These are phyloP conservation scores for Pestalotiopsis sp. DNA, from an alignment of 2,329 filamentous ascomycete genomes.

Conservation along the genomic window DNA sequence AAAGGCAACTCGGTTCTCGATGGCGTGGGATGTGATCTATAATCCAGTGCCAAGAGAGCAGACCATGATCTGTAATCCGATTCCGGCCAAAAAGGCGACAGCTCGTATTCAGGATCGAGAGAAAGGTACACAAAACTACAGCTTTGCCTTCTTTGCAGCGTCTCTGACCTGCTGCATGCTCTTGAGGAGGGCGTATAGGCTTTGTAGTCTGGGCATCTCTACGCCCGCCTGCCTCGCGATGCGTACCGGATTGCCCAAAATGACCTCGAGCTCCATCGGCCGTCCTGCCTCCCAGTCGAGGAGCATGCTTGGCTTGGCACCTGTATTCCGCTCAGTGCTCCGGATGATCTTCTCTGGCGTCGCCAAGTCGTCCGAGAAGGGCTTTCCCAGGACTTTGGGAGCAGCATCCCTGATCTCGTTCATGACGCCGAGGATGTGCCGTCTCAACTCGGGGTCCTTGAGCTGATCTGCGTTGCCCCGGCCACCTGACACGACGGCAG, in stretches of 20 bases:
- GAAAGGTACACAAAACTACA: slow-evolving; percentile 17
- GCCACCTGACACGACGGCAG: slow-evolving; percentile 66
- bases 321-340: slow-evolving; percentile 64
- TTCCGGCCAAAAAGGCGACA: not conserved
- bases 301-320: slow-evolving; percentile 67
- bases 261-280: slow-evolving; percentile 70
- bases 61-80: too few relatives aligned
- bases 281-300: slow-evolving; percentile 68
- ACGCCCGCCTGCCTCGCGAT: slow-evolving; percentile 63
- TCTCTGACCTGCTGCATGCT: slow-evolving; percentile 60
- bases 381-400: slow-evolving; percentile 61
- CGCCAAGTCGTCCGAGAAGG: slow-evolving; percentile 60
- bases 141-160: slow-evolving; percentile 32
- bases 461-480: slow-evolving; percentile 67
- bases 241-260: slow-evolving; percentile 68
- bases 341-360: slow-evolving; percentile 61
- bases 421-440: slow-evolving; percentile 67
- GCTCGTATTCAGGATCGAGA: not conserved
- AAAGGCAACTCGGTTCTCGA: not conserved
- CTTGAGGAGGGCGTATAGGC: slow-evolving; percentile 63
- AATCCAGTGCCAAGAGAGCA: too few relatives aligned
- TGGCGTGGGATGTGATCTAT: not conserved
- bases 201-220: slow-evolving; percentile 67
- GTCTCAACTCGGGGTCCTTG: slow-evolving; percentile 59
- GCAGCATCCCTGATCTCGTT: slow-evolving; percentile 66